Evolutionary conservation across 805 yeast species (phyloP).

Genomic region (Metschnikowia amazonensis): DNA sequence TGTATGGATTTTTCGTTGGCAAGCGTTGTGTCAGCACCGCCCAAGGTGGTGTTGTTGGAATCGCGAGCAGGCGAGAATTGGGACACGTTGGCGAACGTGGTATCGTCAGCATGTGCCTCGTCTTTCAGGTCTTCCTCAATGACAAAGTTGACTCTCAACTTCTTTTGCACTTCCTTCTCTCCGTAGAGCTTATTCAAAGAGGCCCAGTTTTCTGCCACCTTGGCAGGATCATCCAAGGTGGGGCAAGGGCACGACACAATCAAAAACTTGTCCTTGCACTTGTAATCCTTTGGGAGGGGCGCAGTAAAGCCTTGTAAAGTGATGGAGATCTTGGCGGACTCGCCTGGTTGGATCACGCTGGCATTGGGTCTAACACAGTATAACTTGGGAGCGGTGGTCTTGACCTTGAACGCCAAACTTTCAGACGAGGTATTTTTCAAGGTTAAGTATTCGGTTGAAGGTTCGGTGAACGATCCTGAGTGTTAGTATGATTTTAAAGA

Average conservation of each 20-base stretch:
- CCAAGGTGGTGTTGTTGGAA: constrained; percentile 11
- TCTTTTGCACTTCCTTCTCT: constrained; percentile 55
- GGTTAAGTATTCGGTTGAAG: constrained; percentile 59
- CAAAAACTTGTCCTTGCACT: constrained; percentile 89
- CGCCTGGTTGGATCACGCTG: constrained; percentile 71
- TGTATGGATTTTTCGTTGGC: constrained; percentile 13
- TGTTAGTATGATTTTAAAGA: constrained; percentile 9
- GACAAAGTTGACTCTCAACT: constrained; percentile 59
- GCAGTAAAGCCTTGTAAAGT: constrained; percentile 79
- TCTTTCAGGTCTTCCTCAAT: constrained; percentile 25
- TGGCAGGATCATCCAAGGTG: constrained; percentile 48
- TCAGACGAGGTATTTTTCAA: constrained; percentile 54
- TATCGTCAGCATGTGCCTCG: constrained; percentile 18
- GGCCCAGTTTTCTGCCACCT: constrained; percentile 73
- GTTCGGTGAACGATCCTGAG: constrained; percentile 70
- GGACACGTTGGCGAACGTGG: constrained; percentile 21
- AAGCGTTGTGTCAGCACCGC: constrained; percentile 16
- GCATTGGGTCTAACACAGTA: constrained; percentile 97
- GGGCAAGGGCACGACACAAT: constrained; percentile 82
- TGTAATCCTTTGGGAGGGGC: constrained; percentile 69
- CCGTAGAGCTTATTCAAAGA: constrained; percentile 58
- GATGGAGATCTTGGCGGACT: constrained; percentile 67
- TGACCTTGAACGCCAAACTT: constrained; percentile 86
- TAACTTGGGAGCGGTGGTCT: constrained; percentile 95
- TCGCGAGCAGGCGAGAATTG: constrained; percentile 17